phyloP scores from a whole-genome alignment of 768 basidiomycete species.

The Rhodocollybia butyracea region DNA sequence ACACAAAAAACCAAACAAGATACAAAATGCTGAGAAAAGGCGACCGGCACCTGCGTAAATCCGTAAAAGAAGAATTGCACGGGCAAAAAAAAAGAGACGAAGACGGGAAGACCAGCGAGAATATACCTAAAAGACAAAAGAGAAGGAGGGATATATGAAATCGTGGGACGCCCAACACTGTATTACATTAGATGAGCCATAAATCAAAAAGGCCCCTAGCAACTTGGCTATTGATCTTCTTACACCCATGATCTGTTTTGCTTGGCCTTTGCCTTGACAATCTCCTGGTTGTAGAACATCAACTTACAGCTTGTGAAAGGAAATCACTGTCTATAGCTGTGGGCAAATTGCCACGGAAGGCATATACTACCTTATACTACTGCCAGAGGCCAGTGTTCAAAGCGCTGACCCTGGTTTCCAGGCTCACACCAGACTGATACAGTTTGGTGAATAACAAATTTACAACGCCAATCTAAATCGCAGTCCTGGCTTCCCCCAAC shows the following conservation, averaged over 20 bases:
- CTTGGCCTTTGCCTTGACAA: slow-evolving; percentile 2
- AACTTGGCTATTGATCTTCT: background rate
- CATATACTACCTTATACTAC: too few relatives aligned
- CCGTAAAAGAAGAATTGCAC: slow-evolving; percentile 21
- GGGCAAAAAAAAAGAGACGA: slow-evolving; percentile 24
- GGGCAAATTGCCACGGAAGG: too few relatives aligned
- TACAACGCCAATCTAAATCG: background rate
- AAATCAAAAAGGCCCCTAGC: too few relatives aligned
- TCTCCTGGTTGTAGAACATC: too few relatives aligned
- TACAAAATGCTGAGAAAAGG: slow-evolving; percentile 27
- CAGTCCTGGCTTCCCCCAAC: slow-evolving; percentile 35
- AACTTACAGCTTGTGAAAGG: too few relatives aligned
- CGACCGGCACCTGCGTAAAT: slow-evolving; percentile 50
- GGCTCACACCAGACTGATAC: too few relatives aligned
- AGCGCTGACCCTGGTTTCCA: too few relatives aligned
- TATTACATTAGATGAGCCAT: too few relatives aligned
- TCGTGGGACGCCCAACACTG: too few relatives aligned
- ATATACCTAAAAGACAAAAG: slow-evolving; percentile 17
- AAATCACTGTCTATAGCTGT: too few relatives aligned
- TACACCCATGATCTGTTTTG: background rate
- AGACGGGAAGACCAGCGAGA: slow-evolving; percentile 20
- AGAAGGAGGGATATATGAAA: slow-evolving; percentile 26
- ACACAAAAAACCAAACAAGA: slow-evolving; percentile 18
- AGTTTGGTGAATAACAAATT: background rate
- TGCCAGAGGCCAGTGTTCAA: too few relatives aligned